phyloP scores from a whole-genome alignment of 164 flowering plant species.

The Amborella trichopoda region DNA sequence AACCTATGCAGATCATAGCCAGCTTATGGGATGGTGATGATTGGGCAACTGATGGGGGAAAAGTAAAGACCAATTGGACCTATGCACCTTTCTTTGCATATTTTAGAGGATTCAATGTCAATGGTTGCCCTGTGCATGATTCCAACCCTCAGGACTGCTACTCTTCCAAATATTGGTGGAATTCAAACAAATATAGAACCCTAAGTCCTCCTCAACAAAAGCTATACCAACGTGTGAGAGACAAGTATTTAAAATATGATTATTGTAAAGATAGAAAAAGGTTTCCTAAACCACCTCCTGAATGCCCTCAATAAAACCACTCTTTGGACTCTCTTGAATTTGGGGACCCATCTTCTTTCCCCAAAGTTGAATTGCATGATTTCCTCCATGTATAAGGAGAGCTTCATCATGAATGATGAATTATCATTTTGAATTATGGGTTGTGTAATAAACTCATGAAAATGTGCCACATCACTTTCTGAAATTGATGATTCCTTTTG shows the following conservation, averaged over 20 bases:
- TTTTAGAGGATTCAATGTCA: conserved; percentile 28
- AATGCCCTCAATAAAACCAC: conserved; percentile 18
- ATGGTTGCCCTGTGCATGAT: conserved; percentile 25
- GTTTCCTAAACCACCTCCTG: conserved; percentile 26
- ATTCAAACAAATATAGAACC: conserved; percentile 16
- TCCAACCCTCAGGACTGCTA: conserved; percentile 5
- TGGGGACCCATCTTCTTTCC: not conserved
- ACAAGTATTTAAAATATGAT: conserved; percentile 36
- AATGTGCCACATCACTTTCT: not conserved
- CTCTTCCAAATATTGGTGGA: conserved; percentile 37
- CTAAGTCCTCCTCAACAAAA: conserved; percentile 14
- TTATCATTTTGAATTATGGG: not conserved
- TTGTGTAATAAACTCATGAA: not conserved
- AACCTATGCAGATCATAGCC: conserved; percentile 38
- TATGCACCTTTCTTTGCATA: conserved; percentile 44
- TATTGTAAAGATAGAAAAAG: conserved; percentile 40
- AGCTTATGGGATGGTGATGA: conserved; percentile 57
- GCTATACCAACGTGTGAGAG: conserved; percentile 13
- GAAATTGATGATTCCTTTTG: not conserved
- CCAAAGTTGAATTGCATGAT: not conserved
- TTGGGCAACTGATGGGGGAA: conserved; percentile 75
- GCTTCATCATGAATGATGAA: not conserved
- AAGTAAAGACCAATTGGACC: conserved; percentile 36
- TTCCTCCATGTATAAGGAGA: not conserved
- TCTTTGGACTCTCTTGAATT: not conserved